phyloP scores from a whole-genome alignment of 2,329 filamentous ascomycete genomes.

The Arthrobotrys megalospora region DNA sequence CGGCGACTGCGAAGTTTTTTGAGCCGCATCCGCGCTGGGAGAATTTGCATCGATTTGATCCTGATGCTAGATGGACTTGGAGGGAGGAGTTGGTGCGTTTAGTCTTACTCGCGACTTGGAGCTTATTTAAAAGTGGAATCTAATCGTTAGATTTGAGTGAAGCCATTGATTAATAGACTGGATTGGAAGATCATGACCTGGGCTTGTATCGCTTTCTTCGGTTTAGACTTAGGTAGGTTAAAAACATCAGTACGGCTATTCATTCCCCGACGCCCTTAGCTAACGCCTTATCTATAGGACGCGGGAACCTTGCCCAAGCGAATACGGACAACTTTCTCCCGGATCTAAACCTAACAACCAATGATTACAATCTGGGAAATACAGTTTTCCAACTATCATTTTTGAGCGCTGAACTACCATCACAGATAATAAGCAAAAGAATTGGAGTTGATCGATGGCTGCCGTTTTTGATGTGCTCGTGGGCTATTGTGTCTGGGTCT shows the following conservation, averaged over 20 bases:
- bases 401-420: conserved; percentile 74
- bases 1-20: conserved; percentile 66
- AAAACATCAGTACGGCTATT: not conserved
- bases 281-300: conserved; percentile 11
- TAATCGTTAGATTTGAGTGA: not conserved
- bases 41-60: conserved; percentile 74
- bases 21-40: conserved; percentile 73
- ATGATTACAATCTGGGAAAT: conserved; percentile 72
- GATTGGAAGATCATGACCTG: conserved; percentile 40
- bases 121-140: not conserved
- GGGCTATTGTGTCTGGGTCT: conserved; percentile 72
- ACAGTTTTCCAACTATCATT: conserved; percentile 74
- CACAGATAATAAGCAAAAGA: conserved; percentile 75
- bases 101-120: conserved; percentile 1
- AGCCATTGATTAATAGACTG: conserved; percentile 35
- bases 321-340: conserved; percentile 36
- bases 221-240: conserved; percentile 38
- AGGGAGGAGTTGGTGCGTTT: conserved; percentile 70
- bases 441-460: conserved; percentile 75
- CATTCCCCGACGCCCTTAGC: not conserved
- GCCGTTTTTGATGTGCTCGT: conserved; percentile 73
- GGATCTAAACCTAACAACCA: conserved; percentile 21
- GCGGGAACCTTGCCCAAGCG: conserved; percentile 40
- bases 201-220: conserved; percentile 50
- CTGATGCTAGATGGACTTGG: conserved; percentile 72